Evolutionary conservation across 1,139 yeast genomes (phyloP).

Genomic region (Saccharomycopsis hybrid): DNA sequence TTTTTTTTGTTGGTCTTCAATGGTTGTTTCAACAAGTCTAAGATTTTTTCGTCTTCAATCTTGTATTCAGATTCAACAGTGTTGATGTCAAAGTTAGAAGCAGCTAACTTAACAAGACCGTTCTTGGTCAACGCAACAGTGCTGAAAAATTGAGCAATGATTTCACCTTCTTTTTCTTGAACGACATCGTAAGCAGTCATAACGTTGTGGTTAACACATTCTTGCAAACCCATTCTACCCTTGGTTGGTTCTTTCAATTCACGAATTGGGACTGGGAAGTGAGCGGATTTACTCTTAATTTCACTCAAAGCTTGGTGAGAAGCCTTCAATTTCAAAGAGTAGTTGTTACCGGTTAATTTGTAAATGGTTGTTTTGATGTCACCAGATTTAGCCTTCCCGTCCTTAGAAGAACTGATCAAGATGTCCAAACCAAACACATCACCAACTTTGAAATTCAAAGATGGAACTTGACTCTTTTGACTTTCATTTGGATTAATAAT

Average conservation of each 20-base stretch:
- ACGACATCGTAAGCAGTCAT: constrained; percentile 65
- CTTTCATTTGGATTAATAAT: constrained; percentile 69
- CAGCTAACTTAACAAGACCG: constrained; percentile 63
- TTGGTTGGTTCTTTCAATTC: constrained; percentile 63
- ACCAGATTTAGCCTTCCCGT: constrained; percentile 56
- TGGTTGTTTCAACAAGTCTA: constrained; percentile 48
- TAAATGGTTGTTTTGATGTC: constrained; percentile 63
- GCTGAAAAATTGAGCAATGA: constrained; percentile 67
- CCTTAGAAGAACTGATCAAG: constrained; percentile 57
- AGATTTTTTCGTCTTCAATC: constrained; percentile 47
- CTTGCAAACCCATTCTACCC: constrained; percentile 71
- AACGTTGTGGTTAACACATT: constrained; percentile 64
- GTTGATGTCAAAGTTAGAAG: constrained; percentile 41
- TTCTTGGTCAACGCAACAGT: constrained; percentile 72
- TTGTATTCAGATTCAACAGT: constrained; percentile 53
- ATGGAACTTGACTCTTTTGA: constrained; percentile 58
- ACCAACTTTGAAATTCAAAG: constrained; percentile 63
- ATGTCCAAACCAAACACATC: constrained; percentile 78
- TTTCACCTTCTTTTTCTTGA: constrained; percentile 63
- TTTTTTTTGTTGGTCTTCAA: constrained; percentile 50
- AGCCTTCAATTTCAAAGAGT: constrained; percentile 66
- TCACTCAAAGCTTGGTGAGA: constrained; percentile 65
- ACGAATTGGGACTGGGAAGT: constrained; percentile 67
- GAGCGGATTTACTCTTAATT: constrained; percentile 58
- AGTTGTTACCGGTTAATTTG: constrained; percentile 65